phyloP scores from a whole-genome alignment of 306 rosid genomes.

The Inga oerstediana region DNA sequence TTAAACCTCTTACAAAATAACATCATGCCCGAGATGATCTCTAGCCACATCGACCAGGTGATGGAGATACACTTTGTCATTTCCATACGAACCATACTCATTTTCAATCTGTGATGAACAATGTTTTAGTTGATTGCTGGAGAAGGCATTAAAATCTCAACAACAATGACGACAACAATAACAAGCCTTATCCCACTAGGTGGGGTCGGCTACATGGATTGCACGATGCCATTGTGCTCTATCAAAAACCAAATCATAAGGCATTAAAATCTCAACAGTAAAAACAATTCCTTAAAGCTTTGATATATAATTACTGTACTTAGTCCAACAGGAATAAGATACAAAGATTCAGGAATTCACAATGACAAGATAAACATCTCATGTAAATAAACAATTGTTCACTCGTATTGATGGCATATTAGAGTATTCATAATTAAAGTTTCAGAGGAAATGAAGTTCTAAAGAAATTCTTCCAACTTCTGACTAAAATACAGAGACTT shows the following conservation, averaged over 20 bases:
- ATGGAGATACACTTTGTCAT: constrained; percentile 78
- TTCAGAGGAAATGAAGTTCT: constrained; percentile 24
- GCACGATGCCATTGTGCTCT: no score
- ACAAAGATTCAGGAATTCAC: constrained; percentile 24
- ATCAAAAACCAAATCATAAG: no score
- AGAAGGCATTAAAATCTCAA: neutral
- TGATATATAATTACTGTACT: neutral
- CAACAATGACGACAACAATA: no score
- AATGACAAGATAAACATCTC: constrained; percentile 7
- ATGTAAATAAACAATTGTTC: constrained; percentile 7
- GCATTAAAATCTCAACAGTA: no score
- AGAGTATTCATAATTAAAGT: neutral
- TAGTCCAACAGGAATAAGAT: constrained; percentile 23
- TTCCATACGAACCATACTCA: constrained; percentile 89
- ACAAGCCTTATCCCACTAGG: no score
- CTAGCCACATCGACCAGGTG: constrained; percentile 72
- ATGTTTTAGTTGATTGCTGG: constrained; percentile 22
- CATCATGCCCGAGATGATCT: constrained; percentile 72
- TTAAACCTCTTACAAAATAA: constrained; percentile 70
- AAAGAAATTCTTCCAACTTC: constrained; percentile 22
- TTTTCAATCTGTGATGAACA: constrained; percentile 81
- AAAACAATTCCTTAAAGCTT: constrained; percentile 21
- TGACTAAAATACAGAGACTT: constrained; percentile 20
- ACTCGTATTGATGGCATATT: constrained; percentile 12
- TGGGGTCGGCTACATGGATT: no score